A percentile compares a stretch with the other conserved stretches of the same genome.
Conservation (phyloP, 2,329 filamentous ascomycete genomes). For the Fusarium keratoplasticum region DNA sequence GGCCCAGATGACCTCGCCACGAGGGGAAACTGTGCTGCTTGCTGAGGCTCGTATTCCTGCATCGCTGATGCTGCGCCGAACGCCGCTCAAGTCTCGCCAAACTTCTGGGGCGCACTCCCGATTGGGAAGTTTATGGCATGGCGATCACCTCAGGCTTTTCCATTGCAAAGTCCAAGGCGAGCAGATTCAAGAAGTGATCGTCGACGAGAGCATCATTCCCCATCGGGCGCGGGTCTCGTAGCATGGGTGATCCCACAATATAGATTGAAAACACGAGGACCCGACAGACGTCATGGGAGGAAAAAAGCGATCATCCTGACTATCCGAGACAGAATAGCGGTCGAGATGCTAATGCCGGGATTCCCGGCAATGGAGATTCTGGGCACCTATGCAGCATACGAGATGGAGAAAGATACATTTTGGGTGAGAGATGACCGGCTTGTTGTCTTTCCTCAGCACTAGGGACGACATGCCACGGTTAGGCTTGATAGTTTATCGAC, state of each 20-base stretch:
- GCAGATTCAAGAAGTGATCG: constrained; percentile 3
- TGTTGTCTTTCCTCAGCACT: background rate
- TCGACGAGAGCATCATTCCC: background rate
- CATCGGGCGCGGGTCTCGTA: constrained; percentile 11
- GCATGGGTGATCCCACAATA: constrained; percentile 23
- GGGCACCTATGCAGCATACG: constrained; percentile 1
- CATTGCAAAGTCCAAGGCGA: background rate
- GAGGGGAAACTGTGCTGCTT: background rate
- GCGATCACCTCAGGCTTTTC: constrained; percentile 21
- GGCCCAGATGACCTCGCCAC: constrained; percentile 36
- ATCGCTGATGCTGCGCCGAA: constrained; percentile 17
- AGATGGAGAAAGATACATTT: constrained; percentile 3
- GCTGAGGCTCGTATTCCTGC: constrained; percentile 35
- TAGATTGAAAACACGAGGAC: constrained; percentile 26
- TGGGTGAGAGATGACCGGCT: background rate
- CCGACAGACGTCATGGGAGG: constrained; percentile 20
- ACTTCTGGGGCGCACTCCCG: background rate
- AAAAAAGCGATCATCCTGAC: background rate
- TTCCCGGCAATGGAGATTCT: constrained; percentile 10
- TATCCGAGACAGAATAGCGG: constrained; percentile 9
- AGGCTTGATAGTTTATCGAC: constrained; percentile 19
- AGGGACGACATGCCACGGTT: background rate
- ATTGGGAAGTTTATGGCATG: constrained; percentile 15
- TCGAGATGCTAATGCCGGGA: constrained; percentile 8
- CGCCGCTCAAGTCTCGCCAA: background rate